Conservation (phyloP, 2,329 filamentous ascomycete species). For the Fusarium sp. region DNA sequence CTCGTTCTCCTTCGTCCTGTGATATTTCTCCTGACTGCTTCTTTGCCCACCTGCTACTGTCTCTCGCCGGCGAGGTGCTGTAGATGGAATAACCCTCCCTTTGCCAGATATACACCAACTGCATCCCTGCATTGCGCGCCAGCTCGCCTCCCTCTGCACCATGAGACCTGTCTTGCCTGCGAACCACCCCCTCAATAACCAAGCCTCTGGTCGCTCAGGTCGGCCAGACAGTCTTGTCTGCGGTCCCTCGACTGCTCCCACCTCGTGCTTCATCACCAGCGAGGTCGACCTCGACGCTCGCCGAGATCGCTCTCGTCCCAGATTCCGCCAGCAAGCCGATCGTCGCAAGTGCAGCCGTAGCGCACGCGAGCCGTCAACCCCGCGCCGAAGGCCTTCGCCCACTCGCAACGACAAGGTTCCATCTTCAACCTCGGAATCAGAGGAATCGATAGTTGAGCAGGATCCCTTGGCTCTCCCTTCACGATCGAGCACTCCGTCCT, state of each 20-base stretch:
- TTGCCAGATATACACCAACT: constrained; percentile 14
- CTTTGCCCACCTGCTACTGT: neutral
- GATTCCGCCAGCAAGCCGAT: constrained; percentile 35
- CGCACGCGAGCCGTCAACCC: constrained; percentile 31
- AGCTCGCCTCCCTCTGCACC: constrained; percentile 14
- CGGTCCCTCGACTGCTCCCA: constrained; percentile 37
- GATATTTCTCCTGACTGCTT: neutral
- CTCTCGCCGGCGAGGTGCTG: constrained; percentile 4
- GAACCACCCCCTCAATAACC: constrained; percentile 36
- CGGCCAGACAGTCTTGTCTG: constrained; percentile 37
- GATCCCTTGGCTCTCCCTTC: constrained; percentile 36
- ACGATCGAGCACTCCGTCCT: constrained; percentile 44
- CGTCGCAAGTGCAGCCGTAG: constrained; percentile 36
- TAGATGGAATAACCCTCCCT: constrained; percentile 20
- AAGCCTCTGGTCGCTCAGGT: constrained; percentile 29
- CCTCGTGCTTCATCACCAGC: constrained; percentile 52
- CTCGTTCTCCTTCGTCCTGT: neutral
- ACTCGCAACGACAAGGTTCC: constrained; percentile 22
- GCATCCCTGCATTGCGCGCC: constrained; percentile 13
- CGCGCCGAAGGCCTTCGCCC: constrained; percentile 33
- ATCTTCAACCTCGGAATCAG: constrained; percentile 29
- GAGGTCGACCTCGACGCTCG: constrained; percentile 47
- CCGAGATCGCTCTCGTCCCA: constrained; percentile 40
- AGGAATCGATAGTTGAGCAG: constrained; percentile 28
- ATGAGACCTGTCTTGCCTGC: constrained; percentile 44